Evolutionary conservation across 805 yeast species (phyloP), one percentile per base, ranked within the genome.

Genomic region (Wickerhamomyces queroliae): DNA sequence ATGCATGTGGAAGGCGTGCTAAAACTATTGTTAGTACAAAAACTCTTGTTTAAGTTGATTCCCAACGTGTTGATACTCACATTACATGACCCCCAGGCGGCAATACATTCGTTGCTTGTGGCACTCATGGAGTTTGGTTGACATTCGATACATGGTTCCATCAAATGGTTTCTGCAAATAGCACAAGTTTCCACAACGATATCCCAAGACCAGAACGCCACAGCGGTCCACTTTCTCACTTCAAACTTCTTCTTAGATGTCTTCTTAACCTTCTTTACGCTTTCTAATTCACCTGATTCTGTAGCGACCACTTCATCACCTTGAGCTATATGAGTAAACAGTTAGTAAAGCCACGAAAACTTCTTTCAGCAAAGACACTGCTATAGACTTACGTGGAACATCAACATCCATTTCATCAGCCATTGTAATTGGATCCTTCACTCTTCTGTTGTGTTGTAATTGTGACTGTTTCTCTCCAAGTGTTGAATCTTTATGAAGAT

Each of bases 161-260:
- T 93, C 50, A 93, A 74, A 63, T 91, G 97, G 63, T 91, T 93
- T 59, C 98, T 76, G 72, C 99, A 93, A 59, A 93, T 93, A 29
- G 99, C 98, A 70, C 99, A 93, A 40, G 87, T 88, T 48, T 95
- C 99, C 40, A 88, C 91, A 26, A 80, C 91, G 44, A 88, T 84
- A 64, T 88, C 96, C 99, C 99, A 93, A 1, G 97, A 88, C 99
- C 99, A 93, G 59, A 93, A 88, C n/a, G 98, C 98, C 36, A 93
- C 99, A 0, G 98, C 98, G 12, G 96, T 89, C 98, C 99, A 91
- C 69, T 90, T 93, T 59, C 88, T 86, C 30, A 93, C 90, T 59
- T 91, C 97, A 53, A 93, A 90, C 52, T 86, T 74, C 60, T 83
- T 84, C 66, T 83, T 78, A 44, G 60, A 59, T 43, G 55, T 37